Conservation (phyloP, 768 basidiomycete genomes). For the Clitopilus passeckerianus region DNA sequence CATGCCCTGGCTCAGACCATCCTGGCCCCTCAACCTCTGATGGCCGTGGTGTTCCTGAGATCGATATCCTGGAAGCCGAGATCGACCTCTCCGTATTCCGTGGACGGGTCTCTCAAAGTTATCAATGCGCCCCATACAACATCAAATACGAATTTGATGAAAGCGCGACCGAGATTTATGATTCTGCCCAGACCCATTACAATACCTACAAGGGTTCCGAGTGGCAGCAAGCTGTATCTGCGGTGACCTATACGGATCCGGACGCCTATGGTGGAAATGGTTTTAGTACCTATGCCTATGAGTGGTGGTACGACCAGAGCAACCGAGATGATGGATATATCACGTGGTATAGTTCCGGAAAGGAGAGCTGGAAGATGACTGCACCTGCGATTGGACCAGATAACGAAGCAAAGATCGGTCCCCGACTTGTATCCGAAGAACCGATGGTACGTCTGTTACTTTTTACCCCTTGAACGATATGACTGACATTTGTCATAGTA, state of each 20-base stretch:
- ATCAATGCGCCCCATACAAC: conserved; percentile 80
- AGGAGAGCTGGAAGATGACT: conserved; percentile 68
- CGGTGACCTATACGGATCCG: conserved; percentile 49
- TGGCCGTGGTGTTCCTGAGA: conserved; percentile 87
- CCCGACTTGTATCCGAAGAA: conserved; percentile 81
- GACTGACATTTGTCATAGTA: conserved; percentile 38
- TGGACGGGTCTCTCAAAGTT: conserved; percentile 76
- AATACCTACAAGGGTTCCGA: conserved; percentile 69
- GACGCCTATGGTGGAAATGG: conserved; percentile 48
- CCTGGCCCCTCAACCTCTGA: conserved; percentile 70
- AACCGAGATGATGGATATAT: conserved; percentile 68
- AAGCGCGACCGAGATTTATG: conserved; percentile 46
- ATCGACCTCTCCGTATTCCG: conserved; percentile 43
- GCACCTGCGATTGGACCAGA: conserved; percentile 68
- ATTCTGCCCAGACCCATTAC: conserved; percentile 42
- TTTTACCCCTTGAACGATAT: not conserved
- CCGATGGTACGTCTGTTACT: conserved; percentile 70
- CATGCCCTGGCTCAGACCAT: conserved; percentile 81
- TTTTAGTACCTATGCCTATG: conserved; percentile 68
- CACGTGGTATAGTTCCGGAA: conserved; percentile 72
- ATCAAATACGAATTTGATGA: conserved; percentile 59
- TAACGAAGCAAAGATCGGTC: conserved; percentile 45
- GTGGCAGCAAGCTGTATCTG: conserved; percentile 75
- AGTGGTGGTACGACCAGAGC: conserved; percentile 76
- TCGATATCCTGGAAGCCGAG: conserved; percentile 89